Conservation (phyloP, 192 early-diverging fungal species). For the Allomyces macrogynus region DNA sequence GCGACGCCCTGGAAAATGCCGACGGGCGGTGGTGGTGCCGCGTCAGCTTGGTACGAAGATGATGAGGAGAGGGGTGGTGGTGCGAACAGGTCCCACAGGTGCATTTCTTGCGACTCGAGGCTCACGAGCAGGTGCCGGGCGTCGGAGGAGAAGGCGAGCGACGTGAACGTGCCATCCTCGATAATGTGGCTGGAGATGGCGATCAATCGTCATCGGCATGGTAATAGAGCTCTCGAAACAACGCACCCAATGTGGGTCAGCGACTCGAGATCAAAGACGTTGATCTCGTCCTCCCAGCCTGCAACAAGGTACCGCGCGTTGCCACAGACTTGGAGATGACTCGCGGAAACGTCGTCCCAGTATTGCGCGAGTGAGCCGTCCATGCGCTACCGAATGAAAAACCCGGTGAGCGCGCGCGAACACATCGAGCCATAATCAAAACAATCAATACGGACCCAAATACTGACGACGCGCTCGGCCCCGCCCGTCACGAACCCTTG, state of each 20-base stretch:
- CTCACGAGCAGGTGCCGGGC: conserved; percentile 6
- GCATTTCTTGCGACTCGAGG: conserved; percentile 5
- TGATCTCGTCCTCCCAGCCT: conserved; percentile 6
- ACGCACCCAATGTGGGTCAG: conserved; percentile 2
- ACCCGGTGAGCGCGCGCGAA: too few relatives aligned
- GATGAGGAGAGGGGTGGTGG: background rate
- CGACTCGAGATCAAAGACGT: conserved; percentile 5
- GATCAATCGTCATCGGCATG: too few relatives aligned
- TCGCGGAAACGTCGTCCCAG: conserved; percentile 5
- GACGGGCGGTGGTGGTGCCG: too few relatives aligned
- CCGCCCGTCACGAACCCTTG: conserved; percentile 7
- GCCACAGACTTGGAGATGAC: conserved; percentile 4
- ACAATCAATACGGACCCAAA: conserved; percentile 2
- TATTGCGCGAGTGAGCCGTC: conserved; percentile 5
- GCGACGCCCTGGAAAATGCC: too few relatives aligned
- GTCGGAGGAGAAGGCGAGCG: conserved; percentile 4
- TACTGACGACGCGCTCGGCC: conserved; percentile 5
- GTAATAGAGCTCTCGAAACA: background rate
- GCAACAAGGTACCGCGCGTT: conserved; percentile 4
- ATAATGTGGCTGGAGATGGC: background rate
- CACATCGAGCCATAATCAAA: background rate
- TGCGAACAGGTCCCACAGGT: conserved; percentile 7
- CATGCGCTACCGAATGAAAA: background rate
- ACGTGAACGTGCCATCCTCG: conserved; percentile 6
- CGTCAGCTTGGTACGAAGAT: too few relatives aligned